Evolutionary conservation across 202 grass and related monocot species (phyloP).

Genomic region (Sporobolus alterniflorus): DNA sequence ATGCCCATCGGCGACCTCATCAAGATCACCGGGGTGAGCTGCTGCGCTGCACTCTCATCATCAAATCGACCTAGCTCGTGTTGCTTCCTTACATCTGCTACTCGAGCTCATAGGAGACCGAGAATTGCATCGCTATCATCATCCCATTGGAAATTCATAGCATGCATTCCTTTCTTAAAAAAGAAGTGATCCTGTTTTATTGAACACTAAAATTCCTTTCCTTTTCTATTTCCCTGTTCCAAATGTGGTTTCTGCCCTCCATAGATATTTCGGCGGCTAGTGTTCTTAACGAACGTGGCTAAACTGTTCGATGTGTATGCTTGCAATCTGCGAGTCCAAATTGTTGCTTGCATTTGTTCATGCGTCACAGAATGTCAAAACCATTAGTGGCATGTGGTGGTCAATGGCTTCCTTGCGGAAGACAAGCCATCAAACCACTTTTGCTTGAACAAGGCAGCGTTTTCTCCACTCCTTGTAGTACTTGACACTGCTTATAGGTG

Average conservation of each 20-base stretch:
- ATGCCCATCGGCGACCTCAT: slow-evolving; percentile 78
- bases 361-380: slow-evolving; percentile 50
- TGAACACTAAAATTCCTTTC: background rate
- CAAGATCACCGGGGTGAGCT: slow-evolving; percentile 95
- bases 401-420: slow-evolving; percentile 38
- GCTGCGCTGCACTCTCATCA: slow-evolving; percentile 22
- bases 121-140: slow-evolving; percentile 5
- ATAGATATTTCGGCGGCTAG: background rate
- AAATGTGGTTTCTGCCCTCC: background rate
- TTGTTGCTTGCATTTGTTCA: slow-evolving; percentile 30
- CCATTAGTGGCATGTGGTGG: slow-evolving; percentile 11
- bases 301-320: background rate
- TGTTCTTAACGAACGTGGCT: background rate
- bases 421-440: slow-evolving; percentile 29
- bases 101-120: too few relatives aligned
- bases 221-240: background rate
- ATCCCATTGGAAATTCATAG: background rate
- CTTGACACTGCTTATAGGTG: background rate
- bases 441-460: slow-evolving; percentile 37
- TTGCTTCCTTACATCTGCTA: background rate
- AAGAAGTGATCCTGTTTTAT: background rate
- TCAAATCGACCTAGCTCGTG: background rate
- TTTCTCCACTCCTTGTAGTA: background rate
- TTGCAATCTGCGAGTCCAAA: slow-evolving; percentile 11
- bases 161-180: background rate